These are phyloP conservation scores for Populus pruinosa DNA, from an alignment of 345 rosid species.

Conservation along the genomic window DNA sequence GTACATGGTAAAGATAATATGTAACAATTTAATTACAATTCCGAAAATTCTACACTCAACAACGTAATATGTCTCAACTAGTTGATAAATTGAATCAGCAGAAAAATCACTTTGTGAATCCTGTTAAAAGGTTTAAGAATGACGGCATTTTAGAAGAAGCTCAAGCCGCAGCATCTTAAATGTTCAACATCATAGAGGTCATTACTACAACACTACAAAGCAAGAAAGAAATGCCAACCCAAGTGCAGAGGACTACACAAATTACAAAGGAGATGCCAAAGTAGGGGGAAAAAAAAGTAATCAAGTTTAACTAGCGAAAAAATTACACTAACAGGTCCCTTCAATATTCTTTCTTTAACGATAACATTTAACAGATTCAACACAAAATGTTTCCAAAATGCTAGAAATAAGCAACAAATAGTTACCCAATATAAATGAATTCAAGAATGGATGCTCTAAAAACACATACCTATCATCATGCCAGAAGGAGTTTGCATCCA, in stretches of 20 bases:
- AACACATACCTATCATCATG: constrained; percentile 83
- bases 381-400: background rate
- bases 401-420: background rate
- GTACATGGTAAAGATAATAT: constrained; percentile 15
- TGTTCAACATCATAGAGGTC: background rate
- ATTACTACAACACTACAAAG: background rate
- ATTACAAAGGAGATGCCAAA: background rate
- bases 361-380: background rate
- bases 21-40: background rate
- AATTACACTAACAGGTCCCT: background rate
- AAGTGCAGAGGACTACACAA: background rate
- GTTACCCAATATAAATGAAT: background rate
- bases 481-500: constrained; percentile 99
- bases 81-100: background rate
- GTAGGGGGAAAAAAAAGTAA: background rate
- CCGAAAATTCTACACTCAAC: background rate
- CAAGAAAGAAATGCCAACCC: background rate
- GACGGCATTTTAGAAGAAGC: background rate
- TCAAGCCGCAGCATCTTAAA: background rate
- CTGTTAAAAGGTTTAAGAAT: background rate
- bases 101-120: background rate
- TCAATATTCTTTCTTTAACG: background rate
- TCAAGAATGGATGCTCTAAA: background rate
- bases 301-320: background rate
- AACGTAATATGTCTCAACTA: background rate